phyloP scores from a whole-genome alignment of 495 filamentous ascomycete species.

The Neurospora sp. region DNA sequence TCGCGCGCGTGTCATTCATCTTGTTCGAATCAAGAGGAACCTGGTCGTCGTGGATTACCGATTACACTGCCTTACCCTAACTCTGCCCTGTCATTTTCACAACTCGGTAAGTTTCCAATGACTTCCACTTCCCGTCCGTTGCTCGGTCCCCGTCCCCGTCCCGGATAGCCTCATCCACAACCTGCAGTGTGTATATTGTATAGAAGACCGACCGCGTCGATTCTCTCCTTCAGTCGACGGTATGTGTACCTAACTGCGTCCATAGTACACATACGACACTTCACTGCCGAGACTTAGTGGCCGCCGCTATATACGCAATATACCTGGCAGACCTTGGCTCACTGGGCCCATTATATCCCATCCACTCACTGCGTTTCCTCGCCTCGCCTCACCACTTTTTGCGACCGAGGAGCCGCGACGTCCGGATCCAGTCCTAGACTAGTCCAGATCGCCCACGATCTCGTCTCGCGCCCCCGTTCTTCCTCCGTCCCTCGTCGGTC shows the following conservation, averaged over 20 bases:
- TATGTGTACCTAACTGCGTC: neutral
- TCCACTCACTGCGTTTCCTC: neutral
- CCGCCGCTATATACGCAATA: neutral
- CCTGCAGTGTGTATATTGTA: neutral
- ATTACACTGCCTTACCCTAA: neutral
- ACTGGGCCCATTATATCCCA: neutral
- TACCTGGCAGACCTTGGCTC: neutral
- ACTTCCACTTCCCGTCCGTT: neutral
- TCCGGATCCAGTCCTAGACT: neutral
- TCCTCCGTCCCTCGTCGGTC: neutral
- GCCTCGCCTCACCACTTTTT: neutral
- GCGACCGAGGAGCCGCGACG: neutral
- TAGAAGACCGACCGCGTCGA: neutral
- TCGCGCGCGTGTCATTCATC: neutral
- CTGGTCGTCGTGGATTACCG: neutral
- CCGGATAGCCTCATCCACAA: neutral
- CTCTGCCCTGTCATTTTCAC: neutral
- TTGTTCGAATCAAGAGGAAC: neutral
- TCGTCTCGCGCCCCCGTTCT: neutral
- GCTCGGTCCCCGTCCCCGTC: neutral
- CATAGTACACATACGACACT: neutral
- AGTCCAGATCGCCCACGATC: neutral
- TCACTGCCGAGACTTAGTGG: neutral
- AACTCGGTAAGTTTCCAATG: neutral
- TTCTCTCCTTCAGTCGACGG: neutral